Percentiles rank a stretch among this genome's conserved stretches.
phyloP scores from a whole-genome alignment of 306 rosid species.

The Ormosia semicastrata region DNA sequence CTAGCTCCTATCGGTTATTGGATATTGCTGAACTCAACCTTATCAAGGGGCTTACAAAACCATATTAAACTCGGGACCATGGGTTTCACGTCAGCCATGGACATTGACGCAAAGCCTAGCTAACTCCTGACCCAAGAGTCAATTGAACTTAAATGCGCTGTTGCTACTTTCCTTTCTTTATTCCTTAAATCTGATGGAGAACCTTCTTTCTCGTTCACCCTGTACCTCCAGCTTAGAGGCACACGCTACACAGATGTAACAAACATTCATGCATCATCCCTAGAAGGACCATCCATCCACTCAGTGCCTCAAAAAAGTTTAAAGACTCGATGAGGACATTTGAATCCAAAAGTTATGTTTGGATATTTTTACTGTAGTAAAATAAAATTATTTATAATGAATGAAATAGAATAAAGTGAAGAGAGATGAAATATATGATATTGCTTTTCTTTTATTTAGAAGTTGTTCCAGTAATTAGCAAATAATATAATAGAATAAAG shows the following conservation, averaged over 20 bases:
- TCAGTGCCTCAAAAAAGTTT: background rate
- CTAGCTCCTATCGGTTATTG: background rate
- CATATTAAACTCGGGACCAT: conserved; percentile 17
- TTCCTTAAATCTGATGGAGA: conserved; percentile 10
- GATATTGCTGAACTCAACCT: background rate
- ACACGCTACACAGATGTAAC: background rate
- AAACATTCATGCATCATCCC: conserved; percentile 29
- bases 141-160: conserved; percentile 6
- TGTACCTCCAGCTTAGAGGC: background rate
- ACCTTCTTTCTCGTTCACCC: conserved; percentile 19
- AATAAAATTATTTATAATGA: background rate
- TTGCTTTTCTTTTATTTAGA: background rate
- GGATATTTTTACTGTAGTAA: background rate
- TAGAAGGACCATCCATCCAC: background rate
- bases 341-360: background rate
- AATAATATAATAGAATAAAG: background rate
- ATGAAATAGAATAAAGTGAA: background rate
- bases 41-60: background rate
- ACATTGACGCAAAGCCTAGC: conserved; percentile 12
- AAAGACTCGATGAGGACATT: background rate
- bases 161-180: background rate
- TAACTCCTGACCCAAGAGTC: conserved; percentile 7
- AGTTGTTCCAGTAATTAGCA: background rate
- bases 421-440: background rate
- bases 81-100: background rate